These are phyloP conservation scores for Pseudonitzschia delicatissima DNA, from an alignment of 108 stramenopile species.

Conservation along the genomic window DNA sequence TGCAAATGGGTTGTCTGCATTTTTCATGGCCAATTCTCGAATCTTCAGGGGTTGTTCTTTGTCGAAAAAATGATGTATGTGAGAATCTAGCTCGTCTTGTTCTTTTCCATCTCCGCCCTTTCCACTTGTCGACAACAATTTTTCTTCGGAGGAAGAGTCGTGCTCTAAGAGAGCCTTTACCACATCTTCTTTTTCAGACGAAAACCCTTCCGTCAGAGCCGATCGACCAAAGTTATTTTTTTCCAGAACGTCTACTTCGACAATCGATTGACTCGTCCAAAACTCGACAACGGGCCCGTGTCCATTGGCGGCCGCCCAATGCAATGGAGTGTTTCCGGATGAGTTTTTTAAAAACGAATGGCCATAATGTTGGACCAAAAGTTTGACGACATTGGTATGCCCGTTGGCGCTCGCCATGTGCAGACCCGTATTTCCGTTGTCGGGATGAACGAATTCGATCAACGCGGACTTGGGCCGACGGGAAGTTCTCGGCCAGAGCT, in stretches of 20 bases:
- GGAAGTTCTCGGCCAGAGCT: slow-evolving; percentile 33
- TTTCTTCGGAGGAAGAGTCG: slow-evolving; percentile 84
- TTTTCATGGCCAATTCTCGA: slow-evolving; percentile 46
- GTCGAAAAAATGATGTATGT: slow-evolving; percentile 59
- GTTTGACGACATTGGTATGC: slow-evolving; percentile 41
- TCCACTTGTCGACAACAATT: slow-evolving; percentile 41
- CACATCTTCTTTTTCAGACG: slow-evolving; percentile 57
- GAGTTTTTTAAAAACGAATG: slow-evolving; percentile 40
- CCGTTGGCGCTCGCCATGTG: slow-evolving; percentile 86
- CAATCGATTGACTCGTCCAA: slow-evolving; percentile 42
- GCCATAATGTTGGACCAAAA: slow-evolving; percentile 45
- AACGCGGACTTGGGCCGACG: not conserved
- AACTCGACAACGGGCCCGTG: slow-evolving; percentile 50
- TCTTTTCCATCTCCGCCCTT: not conserved
- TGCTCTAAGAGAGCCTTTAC: slow-evolving; percentile 76
- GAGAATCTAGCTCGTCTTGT: not conserved
- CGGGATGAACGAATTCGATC: slow-evolving; percentile 29
- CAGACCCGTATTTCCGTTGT: slow-evolving; percentile 57
- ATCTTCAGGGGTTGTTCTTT: slow-evolving; percentile 18
- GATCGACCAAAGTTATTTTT: slow-evolving; percentile 80
- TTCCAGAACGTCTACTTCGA: slow-evolving; percentile 62
- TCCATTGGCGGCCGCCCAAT: slow-evolving; percentile 83
- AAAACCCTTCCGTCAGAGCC: slow-evolving; percentile 85
- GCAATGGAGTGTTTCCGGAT: slow-evolving; percentile 79
- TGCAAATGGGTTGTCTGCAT: slow-evolving; percentile 80